Evolutionary conservation across 2,329 filamentous ascomycete species (phyloP).

Genomic region (Colletotrichum australisinense): DNA sequence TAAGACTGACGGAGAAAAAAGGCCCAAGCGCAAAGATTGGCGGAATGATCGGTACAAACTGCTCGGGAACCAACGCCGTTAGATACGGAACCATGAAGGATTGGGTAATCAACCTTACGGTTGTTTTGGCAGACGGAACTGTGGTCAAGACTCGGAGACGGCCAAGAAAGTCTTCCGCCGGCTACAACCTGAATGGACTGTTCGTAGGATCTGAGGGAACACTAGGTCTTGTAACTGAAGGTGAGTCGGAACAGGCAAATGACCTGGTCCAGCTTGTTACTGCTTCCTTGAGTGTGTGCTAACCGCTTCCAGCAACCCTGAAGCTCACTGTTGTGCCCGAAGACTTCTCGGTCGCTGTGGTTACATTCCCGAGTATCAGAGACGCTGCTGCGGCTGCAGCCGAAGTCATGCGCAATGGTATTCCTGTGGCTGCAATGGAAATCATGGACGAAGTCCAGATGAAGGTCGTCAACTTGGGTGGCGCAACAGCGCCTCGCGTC

Average conservation of each 20-base stretch:
- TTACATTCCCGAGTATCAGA: conserved; percentile 81
- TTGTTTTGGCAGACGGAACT: conserved; percentile 82
- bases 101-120: conserved; percentile 86
- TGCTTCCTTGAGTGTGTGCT: background rate
- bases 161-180: conserved; percentile 84
- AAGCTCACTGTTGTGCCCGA: conserved; percentile 83
- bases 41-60: conserved; percentile 85
- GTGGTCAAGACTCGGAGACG: conserved; percentile 82
- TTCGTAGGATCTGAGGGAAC: conserved; percentile 89
- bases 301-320: conserved; percentile 67
- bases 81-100: conserved; percentile 90
- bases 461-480: conserved; percentile 81
- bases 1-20: conserved; percentile 36
- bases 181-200: conserved; percentile 84
- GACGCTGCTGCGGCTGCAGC: conserved; percentile 81
- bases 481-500: conserved; percentile 73
- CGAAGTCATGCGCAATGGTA: conserved; percentile 78
- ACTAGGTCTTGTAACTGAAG: conserved; percentile 82
- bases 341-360: conserved; percentile 81
- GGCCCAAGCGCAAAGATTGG: conserved; percentile 77
- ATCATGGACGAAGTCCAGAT: conserved; percentile 93
- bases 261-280: background rate
- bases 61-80: conserved; percentile 82
- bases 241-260: conserved; percentile 42
- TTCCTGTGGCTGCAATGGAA: conserved; percentile 83